A percentile compares a stretch with the other conserved stretches of the same genome.
These are phyloP conservation scores for Chenopodium berlandieri DNA, from an alignment of 148 eudicot genomes.

Conservation along the genomic window DNA sequence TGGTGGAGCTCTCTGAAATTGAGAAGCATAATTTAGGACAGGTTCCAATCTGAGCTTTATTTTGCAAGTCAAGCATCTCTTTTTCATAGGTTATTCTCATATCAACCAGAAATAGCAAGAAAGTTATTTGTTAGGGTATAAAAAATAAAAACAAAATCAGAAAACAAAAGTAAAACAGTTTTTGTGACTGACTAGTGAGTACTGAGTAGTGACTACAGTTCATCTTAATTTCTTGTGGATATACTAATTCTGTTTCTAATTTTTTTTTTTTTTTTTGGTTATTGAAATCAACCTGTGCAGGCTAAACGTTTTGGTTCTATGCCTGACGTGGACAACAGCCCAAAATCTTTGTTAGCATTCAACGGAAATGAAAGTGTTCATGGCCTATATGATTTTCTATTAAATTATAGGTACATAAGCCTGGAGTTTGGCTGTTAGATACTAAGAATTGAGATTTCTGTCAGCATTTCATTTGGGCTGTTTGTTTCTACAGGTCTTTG, in stretches of 20 bases:
- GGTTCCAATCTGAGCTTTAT: conserved; percentile 41
- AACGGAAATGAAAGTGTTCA: conserved; percentile 72
- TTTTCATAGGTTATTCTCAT: not conserved
- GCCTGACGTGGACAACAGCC: conserved; percentile 71
- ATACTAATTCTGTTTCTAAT: not conserved
- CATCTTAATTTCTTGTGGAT: not conserved
- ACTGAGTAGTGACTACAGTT: not conserved
- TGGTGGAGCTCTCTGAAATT: conserved; percentile 91
- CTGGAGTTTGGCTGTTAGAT: not conserved
- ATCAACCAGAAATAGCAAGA: not conserved
- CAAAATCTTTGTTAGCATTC: conserved; percentile 71
- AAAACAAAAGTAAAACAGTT: not conserved
- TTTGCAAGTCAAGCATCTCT: not conserved
- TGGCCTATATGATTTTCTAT: conserved; percentile 76
- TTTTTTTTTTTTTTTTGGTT: not conserved
- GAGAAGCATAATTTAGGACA: conserved; percentile 83
- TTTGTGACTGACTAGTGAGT: not conserved
- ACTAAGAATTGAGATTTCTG: not conserved
- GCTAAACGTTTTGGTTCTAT: conserved; percentile 48
- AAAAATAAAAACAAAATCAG: not conserved
- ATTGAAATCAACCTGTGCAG: conserved; percentile 38
- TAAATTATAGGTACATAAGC: conserved; percentile 55
- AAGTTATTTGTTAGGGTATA: not conserved
- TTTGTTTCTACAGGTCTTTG: conserved; percentile 48
- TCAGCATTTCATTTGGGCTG: conserved; percentile 10